These are phyloP conservation scores for Sphagnurus paluster DNA, from an alignment of 1,284 basidiomycete genomes.

Conservation along the genomic window DNA sequence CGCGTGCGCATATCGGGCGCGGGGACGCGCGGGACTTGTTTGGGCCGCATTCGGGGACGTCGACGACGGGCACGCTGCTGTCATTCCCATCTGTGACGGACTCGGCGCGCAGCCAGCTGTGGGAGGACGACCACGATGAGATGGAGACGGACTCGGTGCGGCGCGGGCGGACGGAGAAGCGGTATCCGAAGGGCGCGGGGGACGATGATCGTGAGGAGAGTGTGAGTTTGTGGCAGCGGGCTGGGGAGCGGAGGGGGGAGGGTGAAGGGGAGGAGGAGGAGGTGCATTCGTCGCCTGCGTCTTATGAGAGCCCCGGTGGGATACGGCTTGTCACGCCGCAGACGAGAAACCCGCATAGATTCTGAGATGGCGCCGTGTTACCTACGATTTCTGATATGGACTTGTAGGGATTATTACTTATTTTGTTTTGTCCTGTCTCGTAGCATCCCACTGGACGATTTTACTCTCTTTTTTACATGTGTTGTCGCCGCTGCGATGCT, in stretches of 20 bases:
- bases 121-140: conserved; percentile 26
- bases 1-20: conserved; percentile 20
- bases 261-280: conserved; percentile 10
- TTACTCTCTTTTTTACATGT: too few relatives aligned
- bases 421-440: too few relatives aligned
- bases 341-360: conserved; percentile 9
- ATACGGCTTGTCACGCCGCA: conserved; percentile 19
- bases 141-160: conserved; percentile 27
- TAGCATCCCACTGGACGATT: too few relatives aligned
- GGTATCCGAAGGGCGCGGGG: conserved; percentile 37
- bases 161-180: conserved; percentile 27
- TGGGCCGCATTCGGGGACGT: conserved; percentile 19
- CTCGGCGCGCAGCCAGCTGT: conserved; percentile 38
- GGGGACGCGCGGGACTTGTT: conserved; percentile 39
- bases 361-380: conserved; percentile 5
- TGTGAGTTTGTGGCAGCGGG: conserved; percentile 34
- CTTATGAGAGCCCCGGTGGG: conserved; percentile 10
- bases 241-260: conserved; percentile 8
- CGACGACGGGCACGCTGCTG: conserved; percentile 34
- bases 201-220: conserved; percentile 44
- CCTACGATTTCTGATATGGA: neutral
- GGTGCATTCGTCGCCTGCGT: conserved; percentile 10
- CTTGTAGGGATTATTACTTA: conserved; percentile 8
- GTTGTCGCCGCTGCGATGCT: too few relatives aligned
- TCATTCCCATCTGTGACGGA: conserved; percentile 52